Evolutionary conservation across 2,329 filamentous ascomycete species (phyloP).

Genomic region (Colletotrichum sojae): DNA sequence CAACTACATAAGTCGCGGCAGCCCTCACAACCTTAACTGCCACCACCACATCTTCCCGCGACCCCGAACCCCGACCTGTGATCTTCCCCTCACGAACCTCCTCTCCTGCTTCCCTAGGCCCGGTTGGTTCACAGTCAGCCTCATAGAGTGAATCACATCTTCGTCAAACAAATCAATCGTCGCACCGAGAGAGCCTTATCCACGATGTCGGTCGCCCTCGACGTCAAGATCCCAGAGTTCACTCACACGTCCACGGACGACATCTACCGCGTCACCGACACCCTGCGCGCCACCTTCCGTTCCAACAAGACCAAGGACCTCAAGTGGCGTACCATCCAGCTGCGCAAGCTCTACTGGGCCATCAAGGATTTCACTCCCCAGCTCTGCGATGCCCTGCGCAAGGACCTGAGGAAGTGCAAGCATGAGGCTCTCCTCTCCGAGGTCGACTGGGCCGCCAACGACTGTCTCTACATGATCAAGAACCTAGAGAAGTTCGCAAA

Average conservation of each 20-base stretch:
- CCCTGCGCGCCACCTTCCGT: conserved; percentile 78
- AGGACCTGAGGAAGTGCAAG: conserved; percentile 83
- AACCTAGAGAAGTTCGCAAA: conserved; percentile 86
- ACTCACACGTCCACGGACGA: conserved; percentile 75
- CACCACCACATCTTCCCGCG: conserved; percentile 3
- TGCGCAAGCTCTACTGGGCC: conserved; percentile 96
- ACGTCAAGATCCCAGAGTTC: conserved; percentile 63
- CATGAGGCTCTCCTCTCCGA: conserved; percentile 84
- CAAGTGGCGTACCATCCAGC: conserved; percentile 85
- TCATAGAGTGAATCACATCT: too few species aligned
- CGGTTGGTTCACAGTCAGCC: too few species aligned
- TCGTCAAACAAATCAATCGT: not conserved
- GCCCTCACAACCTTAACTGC: conserved; percentile 21
- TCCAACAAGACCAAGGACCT: conserved; percentile 86
- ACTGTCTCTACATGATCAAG: conserved; percentile 83
- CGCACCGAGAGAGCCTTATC: not conserved
- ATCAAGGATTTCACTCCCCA: conserved; percentile 82
- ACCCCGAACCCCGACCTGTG: conserved; percentile 26
- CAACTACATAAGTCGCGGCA: conserved; percentile 35
- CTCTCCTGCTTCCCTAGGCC: conserved; percentile 6
- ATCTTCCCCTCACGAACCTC: conserved; percentile 38
- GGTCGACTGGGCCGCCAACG: conserved; percentile 83
- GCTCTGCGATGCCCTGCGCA: conserved; percentile 80
- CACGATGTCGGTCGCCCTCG: conserved; percentile 54
- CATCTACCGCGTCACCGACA: conserved; percentile 74